Evolutionary conservation across 768 basidiomycete genomes (phyloP).

Genomic region (Lyophyllum decastes): DNA sequence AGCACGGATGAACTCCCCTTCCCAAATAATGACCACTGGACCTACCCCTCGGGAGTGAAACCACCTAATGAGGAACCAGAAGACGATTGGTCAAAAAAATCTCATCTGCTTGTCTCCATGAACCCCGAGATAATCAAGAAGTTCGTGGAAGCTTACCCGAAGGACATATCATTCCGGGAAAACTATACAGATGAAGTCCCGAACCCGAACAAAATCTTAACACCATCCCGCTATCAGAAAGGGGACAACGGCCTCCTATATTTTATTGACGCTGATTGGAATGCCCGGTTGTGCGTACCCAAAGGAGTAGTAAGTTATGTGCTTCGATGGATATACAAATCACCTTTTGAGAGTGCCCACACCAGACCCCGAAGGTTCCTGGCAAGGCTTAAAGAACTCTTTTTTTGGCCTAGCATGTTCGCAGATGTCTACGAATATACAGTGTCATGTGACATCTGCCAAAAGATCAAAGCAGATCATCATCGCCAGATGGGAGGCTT

Average conservation of each 20-base stretch:
- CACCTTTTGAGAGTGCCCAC: slow-evolving; percentile 14
- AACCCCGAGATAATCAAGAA: not conserved
- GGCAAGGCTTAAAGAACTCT: slow-evolving; percentile 6
- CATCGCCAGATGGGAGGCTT: not conserved
- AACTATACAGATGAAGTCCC: not conserved
- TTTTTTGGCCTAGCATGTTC: not conserved
- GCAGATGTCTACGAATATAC: not conserved
- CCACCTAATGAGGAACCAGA: not conserved
- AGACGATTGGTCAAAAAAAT: not conserved
- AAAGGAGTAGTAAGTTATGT: not conserved
- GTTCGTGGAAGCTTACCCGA: not conserved
- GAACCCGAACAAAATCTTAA: not conserved
- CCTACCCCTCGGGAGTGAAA: not conserved
- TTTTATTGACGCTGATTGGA: slow-evolving; percentile 22
- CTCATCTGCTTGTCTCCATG: not conserved
- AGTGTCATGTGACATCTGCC: not conserved
- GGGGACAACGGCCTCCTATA: slow-evolving; percentile 6
- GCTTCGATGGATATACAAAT: slow-evolving; percentile 17
- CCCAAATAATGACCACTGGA: not conserved
- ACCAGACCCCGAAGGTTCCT: slow-evolving; percentile 6
- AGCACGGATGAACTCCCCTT: not conserved
- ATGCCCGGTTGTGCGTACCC: slow-evolving; percentile 18
- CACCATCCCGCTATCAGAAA: not conserved
- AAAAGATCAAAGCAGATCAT: not conserved
- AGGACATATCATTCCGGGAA: not conserved